Conservation (phyloP, 2,329 filamentous ascomycete genomes). For the Gremmenia infestans region DNA sequence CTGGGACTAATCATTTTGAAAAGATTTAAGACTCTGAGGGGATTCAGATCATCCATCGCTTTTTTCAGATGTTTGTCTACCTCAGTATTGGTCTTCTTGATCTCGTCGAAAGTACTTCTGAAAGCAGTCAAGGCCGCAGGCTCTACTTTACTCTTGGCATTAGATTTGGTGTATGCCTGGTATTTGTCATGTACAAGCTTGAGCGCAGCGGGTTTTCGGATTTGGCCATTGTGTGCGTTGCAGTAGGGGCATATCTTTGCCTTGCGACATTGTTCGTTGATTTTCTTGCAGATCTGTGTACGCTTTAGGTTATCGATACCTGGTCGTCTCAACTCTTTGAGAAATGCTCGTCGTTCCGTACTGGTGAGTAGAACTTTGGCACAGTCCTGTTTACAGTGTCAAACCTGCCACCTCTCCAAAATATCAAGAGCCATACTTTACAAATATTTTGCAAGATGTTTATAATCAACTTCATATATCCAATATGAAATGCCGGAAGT, state of each 20-base stretch:
- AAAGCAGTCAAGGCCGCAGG: constrained; percentile 80
- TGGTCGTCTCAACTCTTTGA: constrained; percentile 76
- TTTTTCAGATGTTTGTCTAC: constrained; percentile 88
- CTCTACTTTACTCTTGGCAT: constrained; percentile 75
- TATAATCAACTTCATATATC: constrained; percentile 91
- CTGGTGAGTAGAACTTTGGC: constrained; percentile 79
- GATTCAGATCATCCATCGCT: constrained; percentile 91
- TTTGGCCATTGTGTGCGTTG: constrained; percentile 77
- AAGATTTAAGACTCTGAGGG: constrained; percentile 79
- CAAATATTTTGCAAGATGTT: constrained; percentile 91
- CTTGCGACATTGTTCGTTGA: constrained; percentile 88
- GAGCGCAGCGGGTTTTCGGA: constrained; percentile 86
- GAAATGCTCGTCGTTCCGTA: constrained; percentile 66
- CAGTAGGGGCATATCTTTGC: constrained; percentile 78
- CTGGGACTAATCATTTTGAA: constrained; percentile 81
- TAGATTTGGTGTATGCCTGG: constrained; percentile 80
- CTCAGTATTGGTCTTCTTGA: constrained; percentile 72
- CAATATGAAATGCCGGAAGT: constrained; percentile 90
- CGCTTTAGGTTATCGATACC: constrained; percentile 83
- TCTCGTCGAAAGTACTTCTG: constrained; percentile 77
- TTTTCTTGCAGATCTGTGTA: constrained; percentile 77
- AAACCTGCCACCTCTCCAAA: constrained; percentile 6
- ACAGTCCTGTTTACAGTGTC: constrained; percentile 54
- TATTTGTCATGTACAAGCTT: constrained; percentile 96
- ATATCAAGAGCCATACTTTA: constrained; percentile 50